phyloP scores from a whole-genome alignment of 2,329 filamentous ascomycete species.

The Bipolaris bicolor region DNA sequence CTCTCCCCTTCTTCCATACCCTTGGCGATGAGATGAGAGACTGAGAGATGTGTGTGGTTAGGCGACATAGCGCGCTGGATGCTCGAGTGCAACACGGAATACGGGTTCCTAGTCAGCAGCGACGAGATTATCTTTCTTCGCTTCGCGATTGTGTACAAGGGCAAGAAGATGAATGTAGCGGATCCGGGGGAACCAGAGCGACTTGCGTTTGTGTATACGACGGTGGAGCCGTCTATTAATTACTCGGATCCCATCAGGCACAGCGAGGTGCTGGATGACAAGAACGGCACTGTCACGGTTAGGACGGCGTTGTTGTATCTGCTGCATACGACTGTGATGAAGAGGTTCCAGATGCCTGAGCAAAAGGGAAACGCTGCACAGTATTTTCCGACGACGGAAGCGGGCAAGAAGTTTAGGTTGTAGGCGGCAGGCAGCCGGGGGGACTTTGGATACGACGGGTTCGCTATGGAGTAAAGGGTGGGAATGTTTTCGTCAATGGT shows the following conservation, averaged over 20 bases:
- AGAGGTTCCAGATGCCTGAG: slow-evolving; percentile 12
- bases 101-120: slow-evolving; percentile 26
- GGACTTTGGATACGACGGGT: not conserved
- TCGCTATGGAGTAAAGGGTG: not conserved
- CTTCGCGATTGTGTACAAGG: slow-evolving; percentile 7
- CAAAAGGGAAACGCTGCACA: slow-evolving; percentile 14
- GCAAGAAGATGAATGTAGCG: slow-evolving; percentile 5
- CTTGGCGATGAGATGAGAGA: not conserved
- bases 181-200: not conserved
- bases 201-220: not conserved
- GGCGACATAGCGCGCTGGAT: slow-evolving; percentile 29
- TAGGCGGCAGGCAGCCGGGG: not conserved
- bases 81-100: slow-evolving; percentile 22
- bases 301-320: slow-evolving; percentile 22
- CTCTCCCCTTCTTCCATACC: too few relatives aligned
- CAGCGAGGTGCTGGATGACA: slow-evolving; percentile 11
- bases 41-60: slow-evolving; percentile 1
- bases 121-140: slow-evolving; percentile 29
- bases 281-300: slow-evolving; percentile 6
- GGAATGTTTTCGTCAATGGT: not conserved
- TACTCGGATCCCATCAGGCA: slow-evolving; percentile 25
- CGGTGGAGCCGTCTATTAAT: slow-evolving; percentile 18
- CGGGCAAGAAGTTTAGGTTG: slow-evolving; percentile 6
- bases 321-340: slow-evolving; percentile 5
- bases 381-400: slow-evolving; percentile 13